Percentiles rank a stretch among this genome's conserved stretches.
Evolutionary conservation across 257 asterid genomes (phyloP).

Genomic region (Nicotiana paniculata): DNA sequence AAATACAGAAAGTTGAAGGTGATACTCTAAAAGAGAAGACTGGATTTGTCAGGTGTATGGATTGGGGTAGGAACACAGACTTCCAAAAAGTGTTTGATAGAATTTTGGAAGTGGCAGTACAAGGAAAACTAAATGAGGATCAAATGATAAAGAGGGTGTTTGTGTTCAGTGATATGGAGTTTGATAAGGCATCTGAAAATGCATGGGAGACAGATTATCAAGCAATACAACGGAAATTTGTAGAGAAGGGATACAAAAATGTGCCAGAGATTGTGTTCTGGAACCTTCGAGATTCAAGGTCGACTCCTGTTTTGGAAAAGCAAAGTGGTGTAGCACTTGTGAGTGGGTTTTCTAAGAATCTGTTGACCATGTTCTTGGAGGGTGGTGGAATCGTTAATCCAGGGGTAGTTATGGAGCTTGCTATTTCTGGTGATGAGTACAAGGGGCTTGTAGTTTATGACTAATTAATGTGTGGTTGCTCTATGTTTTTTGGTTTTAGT

Average conservation of each 20-base stretch:
- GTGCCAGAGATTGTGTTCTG: constrained; percentile 63
- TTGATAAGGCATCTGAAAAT: constrained; percentile 31
- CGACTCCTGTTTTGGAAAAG: constrained; percentile 41
- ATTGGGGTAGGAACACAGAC: constrained; percentile 32
- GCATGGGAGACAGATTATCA: constrained; percentile 55
- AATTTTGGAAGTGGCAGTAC: constrained; percentile 37
- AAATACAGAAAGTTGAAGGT: constrained; percentile 31
- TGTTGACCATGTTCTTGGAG: constrained; percentile 47
- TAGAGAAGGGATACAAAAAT: constrained; percentile 34
- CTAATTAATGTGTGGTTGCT: constrained; percentile 20
- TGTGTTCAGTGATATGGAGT: constrained; percentile 59
- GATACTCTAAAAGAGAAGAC: constrained; percentile 31
- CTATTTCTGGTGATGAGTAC: constrained; percentile 41
- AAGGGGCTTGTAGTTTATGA: constrained; percentile 40
- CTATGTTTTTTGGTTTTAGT: neutral
- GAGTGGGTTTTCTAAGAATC: constrained; percentile 55
- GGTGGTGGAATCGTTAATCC: constrained; percentile 33
- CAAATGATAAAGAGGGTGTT: constrained; percentile 41
- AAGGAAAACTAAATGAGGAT: constrained; percentile 28
- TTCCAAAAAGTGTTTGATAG: constrained; percentile 43
- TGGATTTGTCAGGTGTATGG: constrained; percentile 30
- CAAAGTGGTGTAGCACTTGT: constrained; percentile 52
- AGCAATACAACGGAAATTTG: constrained; percentile 41
- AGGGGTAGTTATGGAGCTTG: constrained; percentile 36
- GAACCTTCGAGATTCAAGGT: constrained; percentile 46